phyloP scores from a whole-genome alignment of 768 basidiomycete species.

The Pleurotus sapidus region DNA sequence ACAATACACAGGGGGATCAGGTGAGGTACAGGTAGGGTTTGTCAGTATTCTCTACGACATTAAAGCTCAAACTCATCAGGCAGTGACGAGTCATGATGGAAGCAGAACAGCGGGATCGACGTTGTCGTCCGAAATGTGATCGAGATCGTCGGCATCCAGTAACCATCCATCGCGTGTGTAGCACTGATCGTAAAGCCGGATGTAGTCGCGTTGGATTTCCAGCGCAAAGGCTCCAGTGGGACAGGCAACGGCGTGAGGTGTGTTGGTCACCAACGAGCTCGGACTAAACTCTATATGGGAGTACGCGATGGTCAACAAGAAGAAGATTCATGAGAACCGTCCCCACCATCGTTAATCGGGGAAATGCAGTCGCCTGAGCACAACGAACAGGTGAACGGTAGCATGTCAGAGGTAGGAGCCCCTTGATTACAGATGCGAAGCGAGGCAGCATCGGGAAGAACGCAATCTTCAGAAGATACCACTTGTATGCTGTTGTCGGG shows the following conservation, averaged over 20 bases:
- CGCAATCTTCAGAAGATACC: no score
- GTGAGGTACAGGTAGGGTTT: no score
- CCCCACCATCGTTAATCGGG: no score
- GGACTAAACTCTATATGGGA: no score
- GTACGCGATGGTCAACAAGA: no score
- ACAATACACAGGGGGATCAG: neutral
- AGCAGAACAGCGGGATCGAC: neutral
- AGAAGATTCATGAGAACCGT: no score
- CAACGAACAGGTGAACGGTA: slow-evolving; percentile 5
- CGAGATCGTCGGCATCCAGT: neutral
- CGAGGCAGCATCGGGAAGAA: neutral
- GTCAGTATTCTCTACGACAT: no score
- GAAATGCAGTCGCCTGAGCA: neutral
- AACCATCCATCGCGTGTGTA: slow-evolving; percentile 5
- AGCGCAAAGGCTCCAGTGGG: neutral
- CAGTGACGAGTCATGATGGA: neutral
- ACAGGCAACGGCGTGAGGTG: neutral
- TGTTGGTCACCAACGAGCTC: no score
- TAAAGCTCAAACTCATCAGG: neutral
- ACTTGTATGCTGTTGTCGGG: no score
- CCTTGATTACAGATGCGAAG: neutral
- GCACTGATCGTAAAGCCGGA: neutral
- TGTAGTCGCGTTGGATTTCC: no score
- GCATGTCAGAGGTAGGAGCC: neutral
- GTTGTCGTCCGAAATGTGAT: neutral